These are phyloP conservation scores for Diaporthe citriasiana DNA, from an alignment of 2,329 filamentous ascomycete genomes.

Conservation along the genomic window DNA sequence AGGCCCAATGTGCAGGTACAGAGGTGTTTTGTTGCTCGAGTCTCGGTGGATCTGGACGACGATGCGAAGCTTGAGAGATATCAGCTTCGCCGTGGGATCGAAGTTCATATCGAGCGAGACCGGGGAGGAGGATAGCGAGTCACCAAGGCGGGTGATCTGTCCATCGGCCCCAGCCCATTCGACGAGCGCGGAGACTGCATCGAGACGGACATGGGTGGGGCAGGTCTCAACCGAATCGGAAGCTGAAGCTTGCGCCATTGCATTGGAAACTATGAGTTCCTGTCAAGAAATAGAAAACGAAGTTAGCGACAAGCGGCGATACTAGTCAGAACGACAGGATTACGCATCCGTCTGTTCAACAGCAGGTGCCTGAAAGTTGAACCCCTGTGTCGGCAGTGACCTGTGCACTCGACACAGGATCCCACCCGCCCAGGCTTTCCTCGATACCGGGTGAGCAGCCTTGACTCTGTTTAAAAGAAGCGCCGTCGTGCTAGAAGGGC, in stretches of 20 bases:
- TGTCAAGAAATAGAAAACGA: background rate
- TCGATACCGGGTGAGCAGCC: slow-evolving; percentile 9
- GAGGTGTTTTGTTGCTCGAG: slow-evolving; percentile 8
- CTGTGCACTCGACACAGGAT: slow-evolving; percentile 29
- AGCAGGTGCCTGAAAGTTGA: slow-evolving; percentile 21
- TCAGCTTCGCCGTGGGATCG: background rate
- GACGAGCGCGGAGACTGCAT: background rate
- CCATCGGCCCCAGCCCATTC: background rate
- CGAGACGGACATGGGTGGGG: background rate
- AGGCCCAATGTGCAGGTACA: background rate
- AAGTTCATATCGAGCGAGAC: slow-evolving; percentile 15
- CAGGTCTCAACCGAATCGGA: background rate
- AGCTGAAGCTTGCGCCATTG: background rate
- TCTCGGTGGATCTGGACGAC: slow-evolving; percentile 19
- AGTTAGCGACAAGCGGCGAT: background rate
- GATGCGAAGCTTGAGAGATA: background rate
- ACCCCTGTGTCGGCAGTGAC: slow-evolving; percentile 24
- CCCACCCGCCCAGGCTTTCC: slow-evolving; percentile 32
- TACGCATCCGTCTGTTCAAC: slow-evolving; percentile 28
- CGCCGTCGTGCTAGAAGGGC: background rate
- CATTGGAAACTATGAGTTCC: background rate
- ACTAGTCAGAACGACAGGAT: background rate
- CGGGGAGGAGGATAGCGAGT: background rate
- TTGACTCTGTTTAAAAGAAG: background rate
- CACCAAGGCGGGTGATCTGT: background rate